These are phyloP conservation scores for Vigna angularis DNA, from an alignment of 306 rosid genomes.

Conservation along the genomic window DNA sequence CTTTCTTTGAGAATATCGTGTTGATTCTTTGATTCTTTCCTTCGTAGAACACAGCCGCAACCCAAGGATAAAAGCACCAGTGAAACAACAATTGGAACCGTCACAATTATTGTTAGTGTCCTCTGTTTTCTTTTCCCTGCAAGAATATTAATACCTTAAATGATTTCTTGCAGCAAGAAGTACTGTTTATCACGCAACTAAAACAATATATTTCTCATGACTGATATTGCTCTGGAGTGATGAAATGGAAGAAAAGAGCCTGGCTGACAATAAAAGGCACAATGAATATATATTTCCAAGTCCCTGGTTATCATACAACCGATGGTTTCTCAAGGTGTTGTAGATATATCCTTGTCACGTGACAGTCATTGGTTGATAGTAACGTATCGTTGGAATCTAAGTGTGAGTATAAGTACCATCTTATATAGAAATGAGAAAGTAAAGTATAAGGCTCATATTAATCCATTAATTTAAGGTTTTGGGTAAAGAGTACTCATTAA, in stretches of 20 bases:
- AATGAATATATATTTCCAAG: neutral
- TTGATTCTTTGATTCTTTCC: slow-evolving; percentile 40
- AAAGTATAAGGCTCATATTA: no score
- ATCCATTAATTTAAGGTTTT: no score
- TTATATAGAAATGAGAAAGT: no score
- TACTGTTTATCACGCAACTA: slow-evolving; percentile 6
- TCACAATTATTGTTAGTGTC: slow-evolving; percentile 12
- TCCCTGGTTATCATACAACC: neutral
- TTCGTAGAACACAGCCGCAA: slow-evolving; percentile 26
- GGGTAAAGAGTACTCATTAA: no score
- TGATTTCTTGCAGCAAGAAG: slow-evolving; percentile 17
- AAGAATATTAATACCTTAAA: slow-evolving; percentile 14
- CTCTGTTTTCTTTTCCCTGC: slow-evolving; percentile 52
- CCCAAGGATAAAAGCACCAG: slow-evolving; percentile 40
- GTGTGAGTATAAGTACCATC: no score
- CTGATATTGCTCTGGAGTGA: slow-evolving; percentile 30
- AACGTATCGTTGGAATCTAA: neutral
- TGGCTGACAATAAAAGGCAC: neutral
- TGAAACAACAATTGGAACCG: slow-evolving; percentile 30
- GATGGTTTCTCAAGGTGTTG: neutral
- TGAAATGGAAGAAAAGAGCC: slow-evolving; percentile 14
- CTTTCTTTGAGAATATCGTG: slow-evolving; percentile 54
- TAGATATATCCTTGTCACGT: neutral
- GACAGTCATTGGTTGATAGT: neutral
- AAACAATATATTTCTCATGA: slow-evolving; percentile 15